Conservation (phyloP, 306 rosid genomes). For the Glycine soja region DNA sequence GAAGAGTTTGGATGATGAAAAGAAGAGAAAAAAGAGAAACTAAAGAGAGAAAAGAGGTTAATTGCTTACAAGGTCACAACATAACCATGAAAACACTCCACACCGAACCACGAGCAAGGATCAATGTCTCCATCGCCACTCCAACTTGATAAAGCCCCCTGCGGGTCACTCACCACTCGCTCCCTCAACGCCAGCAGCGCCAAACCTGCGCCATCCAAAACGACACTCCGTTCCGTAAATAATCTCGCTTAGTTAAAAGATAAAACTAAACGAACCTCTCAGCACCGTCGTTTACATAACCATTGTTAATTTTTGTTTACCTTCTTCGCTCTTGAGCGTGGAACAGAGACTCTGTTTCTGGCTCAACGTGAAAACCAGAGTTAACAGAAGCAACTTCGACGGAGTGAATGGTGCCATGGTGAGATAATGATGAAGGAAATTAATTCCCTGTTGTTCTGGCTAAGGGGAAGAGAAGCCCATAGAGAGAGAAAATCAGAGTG, state of each 20-base stretch:
- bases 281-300: not conserved
- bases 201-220: slow-evolving; percentile 56
- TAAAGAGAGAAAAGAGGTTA: not conserved
- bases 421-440: not conserved
- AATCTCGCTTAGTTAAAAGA: no score
- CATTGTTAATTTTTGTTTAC: slow-evolving; percentile 23
- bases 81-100: slow-evolving; percentile 68
- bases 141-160: slow-evolving; percentile 20
- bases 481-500: not conserved
- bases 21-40: no score
- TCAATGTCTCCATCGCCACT: slow-evolving; percentile 52
- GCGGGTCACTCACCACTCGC: slow-evolving; percentile 48
- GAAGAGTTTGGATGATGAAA: no score
- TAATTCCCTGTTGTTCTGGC: not conserved
- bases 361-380: slow-evolving; percentile 39
- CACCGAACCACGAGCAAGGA: slow-evolving; percentile 65
- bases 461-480: not conserved
- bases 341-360: slow-evolving; percentile 45
- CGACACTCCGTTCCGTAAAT: not conserved
- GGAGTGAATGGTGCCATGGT: not conserved
- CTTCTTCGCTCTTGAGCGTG: slow-evolving; percentile 67
- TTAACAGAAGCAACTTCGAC: slow-evolving; percentile 14
- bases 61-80: slow-evolving; percentile 71
- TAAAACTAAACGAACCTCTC: not conserved
- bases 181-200: slow-evolving; percentile 67